Conservation (phyloP, 2,329 filamentous ascomycete genomes). For the Trichophyton mentagrophytes region DNA sequence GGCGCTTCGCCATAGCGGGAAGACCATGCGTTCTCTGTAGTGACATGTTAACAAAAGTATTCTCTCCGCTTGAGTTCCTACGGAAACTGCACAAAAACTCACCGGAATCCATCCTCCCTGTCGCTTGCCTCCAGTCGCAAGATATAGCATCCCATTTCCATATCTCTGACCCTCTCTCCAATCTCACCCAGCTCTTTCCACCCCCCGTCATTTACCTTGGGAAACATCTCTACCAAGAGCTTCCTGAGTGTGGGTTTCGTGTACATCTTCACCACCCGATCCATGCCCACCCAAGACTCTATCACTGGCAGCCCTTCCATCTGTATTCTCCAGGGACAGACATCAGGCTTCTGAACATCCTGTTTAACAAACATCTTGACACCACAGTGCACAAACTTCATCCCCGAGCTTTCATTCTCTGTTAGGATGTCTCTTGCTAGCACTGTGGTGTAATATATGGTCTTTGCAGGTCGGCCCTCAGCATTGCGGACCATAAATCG, state of each 20-base stretch:
- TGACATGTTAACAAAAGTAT: neutral
- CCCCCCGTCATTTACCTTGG: slow-evolving; percentile 62
- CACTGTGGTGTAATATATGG: slow-evolving; percentile 87
- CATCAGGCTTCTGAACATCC: slow-evolving; percentile 71
- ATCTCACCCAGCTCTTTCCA: slow-evolving; percentile 76
- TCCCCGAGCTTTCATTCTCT: slow-evolving; percentile 76
- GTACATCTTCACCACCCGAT: slow-evolving; percentile 60
- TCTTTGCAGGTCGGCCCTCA: slow-evolving; percentile 73
- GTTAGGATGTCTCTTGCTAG: slow-evolving; percentile 74
- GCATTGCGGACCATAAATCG: slow-evolving; percentile 95
- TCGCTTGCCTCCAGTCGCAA: slow-evolving; percentile 67
- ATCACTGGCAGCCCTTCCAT: slow-evolving; percentile 84
- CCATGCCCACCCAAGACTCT: slow-evolving; percentile 74
- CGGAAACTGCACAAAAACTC: slow-evolving; percentile 15
- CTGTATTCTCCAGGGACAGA: slow-evolving; percentile 91
- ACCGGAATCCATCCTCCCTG: slow-evolving; percentile 44
- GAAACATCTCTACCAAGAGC: slow-evolving; percentile 93
- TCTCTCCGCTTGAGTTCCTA: neutral
- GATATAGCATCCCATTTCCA: slow-evolving; percentile 85
- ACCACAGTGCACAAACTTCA: slow-evolving; percentile 92
- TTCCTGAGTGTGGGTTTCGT: slow-evolving; percentile 68
- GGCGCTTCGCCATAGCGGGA: slow-evolving; percentile 89
- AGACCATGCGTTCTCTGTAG: slow-evolving; percentile 60
- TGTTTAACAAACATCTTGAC: slow-evolving; percentile 99
- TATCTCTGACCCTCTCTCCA: slow-evolving; percentile 63